A percentile compares a stretch with the other conserved stretches of the same genome.
These are phyloP conservation scores for Nematodospora anomalae DNA, from an alignment of 1,139 yeast species.

Conservation along the genomic window DNA sequence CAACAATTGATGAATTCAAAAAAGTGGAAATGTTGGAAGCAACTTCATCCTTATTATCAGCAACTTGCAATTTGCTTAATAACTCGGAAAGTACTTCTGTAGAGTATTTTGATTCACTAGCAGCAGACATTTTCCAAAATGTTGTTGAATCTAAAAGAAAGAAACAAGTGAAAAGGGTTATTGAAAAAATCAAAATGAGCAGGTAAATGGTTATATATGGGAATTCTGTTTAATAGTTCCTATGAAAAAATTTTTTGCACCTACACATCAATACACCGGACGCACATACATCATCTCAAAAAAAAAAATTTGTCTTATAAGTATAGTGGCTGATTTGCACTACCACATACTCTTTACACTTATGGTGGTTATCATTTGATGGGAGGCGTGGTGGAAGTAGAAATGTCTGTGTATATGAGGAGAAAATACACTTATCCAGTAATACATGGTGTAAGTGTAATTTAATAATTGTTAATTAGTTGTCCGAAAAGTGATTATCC, in stretches of 20 bases:
- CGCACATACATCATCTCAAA: constrained; percentile 1
- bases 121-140: constrained; percentile 55
- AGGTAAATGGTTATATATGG: constrained; percentile 6
- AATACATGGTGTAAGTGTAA: no score
- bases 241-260: constrained; percentile 6
- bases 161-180: constrained; percentile 6
- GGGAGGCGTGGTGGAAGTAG: no score
- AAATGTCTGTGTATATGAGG: no score
- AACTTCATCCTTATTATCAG: constrained; percentile 85
- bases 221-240: background rate
- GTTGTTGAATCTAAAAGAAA: constrained; percentile 15
- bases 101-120: constrained; percentile 64
- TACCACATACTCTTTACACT: background rate
- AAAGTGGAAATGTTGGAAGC: constrained; percentile 90
- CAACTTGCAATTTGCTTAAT: constrained; percentile 88
- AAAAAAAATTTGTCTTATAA: background rate
- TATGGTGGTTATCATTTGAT: no score
- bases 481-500: no score
- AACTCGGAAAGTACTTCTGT: constrained; percentile 89
- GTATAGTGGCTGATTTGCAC: background rate
- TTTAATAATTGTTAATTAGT: no score
- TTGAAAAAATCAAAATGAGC: constrained; percentile 1
- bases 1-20: constrained; percentile 95
- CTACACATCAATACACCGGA: constrained; percentile 2
- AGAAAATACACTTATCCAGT: no score